A percentile compares a stretch with the other conserved stretches of the same genome.
phyloP scores from a whole-genome alignment of 192 early-diverging fungal genomes.

The Radiomyces spectabilis region DNA sequence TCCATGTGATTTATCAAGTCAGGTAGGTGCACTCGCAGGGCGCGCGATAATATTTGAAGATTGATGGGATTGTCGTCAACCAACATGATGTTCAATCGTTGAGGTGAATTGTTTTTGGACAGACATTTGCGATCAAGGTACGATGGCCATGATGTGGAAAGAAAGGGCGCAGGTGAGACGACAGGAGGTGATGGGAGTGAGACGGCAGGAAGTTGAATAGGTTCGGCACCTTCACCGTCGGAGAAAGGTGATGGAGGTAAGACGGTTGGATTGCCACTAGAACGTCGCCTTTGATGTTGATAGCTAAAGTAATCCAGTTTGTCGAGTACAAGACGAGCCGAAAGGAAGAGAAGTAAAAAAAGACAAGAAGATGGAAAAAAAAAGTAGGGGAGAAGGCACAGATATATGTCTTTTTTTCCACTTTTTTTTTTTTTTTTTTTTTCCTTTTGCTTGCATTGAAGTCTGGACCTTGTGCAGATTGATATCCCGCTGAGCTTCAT shows the following conservation, averaged over 20 bases:
- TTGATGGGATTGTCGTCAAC: slow-evolving; percentile 68
- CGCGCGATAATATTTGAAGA: slow-evolving; percentile 47
- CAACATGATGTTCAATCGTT: slow-evolving; percentile 43
- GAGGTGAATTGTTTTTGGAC: not conserved
- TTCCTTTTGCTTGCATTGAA: not conserved
- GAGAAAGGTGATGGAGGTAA: slow-evolving; percentile 1
- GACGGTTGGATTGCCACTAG: not conserved
- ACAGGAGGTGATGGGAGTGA: slow-evolving; percentile 9
- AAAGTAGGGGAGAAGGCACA: not conserved
- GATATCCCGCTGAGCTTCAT: no score
- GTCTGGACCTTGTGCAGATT: not conserved
- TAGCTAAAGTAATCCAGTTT: slow-evolving; percentile 17
- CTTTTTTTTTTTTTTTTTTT: not conserved
- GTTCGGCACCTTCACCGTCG: not conserved
- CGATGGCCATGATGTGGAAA: not conserved
- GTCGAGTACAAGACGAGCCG: not conserved
- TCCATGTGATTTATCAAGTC: slow-evolving; percentile 34
- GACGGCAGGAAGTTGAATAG: not conserved
- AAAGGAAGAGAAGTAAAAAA: slow-evolving; percentile 4
- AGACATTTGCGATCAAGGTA: not conserved
- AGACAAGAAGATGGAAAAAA: not conserved
- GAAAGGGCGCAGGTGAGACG: not conserved
- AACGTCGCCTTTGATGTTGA: not conserved
- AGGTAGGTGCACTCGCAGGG: slow-evolving; percentile 46
- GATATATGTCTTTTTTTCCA: not conserved